phyloP scores from a whole-genome alignment of 106 monocot species.

The Vanilla planifolia region DNA sequence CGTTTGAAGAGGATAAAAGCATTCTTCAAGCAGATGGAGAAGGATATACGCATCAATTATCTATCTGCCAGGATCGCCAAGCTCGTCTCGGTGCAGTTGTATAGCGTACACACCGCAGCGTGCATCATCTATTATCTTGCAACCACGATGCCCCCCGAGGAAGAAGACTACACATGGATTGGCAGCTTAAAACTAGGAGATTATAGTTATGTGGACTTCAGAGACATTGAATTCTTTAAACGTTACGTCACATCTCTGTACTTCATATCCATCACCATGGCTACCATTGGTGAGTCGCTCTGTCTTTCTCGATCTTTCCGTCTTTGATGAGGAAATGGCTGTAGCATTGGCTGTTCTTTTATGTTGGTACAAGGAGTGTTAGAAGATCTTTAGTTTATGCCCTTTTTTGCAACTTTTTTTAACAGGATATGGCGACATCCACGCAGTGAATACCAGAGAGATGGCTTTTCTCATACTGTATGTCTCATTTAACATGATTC shows the following conservation, averaged over 20 bases:
- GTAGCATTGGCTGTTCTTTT: too few species aligned
- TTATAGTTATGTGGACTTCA: conserved; percentile 49
- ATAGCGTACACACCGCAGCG: conserved; percentile 64
- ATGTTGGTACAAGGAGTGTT: too few species aligned
- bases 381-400: too few species aligned
- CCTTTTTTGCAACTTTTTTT: neutral
- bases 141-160: conserved; percentile 45
- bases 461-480: conserved; percentile 66
- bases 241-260: conserved; percentile 61
- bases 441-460: conserved; percentile 70
- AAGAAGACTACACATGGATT: conserved; percentile 60
- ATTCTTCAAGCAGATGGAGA: conserved; percentile 63
- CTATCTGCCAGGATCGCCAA: conserved; percentile 63
- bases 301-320: neutral
- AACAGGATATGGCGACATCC: conserved; percentile 67
- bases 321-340: too few species aligned
- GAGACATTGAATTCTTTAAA: conserved; percentile 56
- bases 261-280: conserved; percentile 64
- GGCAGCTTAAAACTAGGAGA: conserved; percentile 59
- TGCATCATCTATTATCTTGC: conserved; percentile 80
- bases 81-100: conserved; percentile 63
- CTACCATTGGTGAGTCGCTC: conserved; percentile 40
- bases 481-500: conserved; percentile 60
- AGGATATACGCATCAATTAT: conserved; percentile 71
- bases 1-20: conserved; percentile 35